Percentiles rank a stretch among this genome's conserved stretches.
Evolutionary conservation across 495 filamentous ascomycete genomes (phyloP).

Genomic region (Lasiosphaeria hispida): DNA sequence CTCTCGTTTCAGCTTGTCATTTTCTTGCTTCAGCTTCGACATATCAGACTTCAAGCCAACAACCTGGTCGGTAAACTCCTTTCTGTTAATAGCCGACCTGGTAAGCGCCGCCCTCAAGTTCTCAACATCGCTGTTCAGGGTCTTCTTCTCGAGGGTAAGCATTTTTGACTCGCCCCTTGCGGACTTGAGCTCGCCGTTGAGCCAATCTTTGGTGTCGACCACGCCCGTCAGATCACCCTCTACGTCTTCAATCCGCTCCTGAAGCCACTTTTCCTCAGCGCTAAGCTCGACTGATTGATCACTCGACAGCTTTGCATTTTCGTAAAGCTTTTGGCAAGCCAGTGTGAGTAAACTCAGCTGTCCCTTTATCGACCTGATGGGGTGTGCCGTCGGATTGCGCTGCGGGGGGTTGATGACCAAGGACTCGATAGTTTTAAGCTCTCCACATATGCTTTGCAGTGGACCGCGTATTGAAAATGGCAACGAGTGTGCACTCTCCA

Average conservation of each 20-base stretch:
- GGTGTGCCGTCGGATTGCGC: too few species aligned
- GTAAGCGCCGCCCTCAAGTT: neutral
- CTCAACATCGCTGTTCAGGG: neutral
- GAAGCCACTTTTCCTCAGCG: too few species aligned
- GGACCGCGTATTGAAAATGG: too few species aligned
- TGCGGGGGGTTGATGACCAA: too few species aligned
- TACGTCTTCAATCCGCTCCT: neutral
- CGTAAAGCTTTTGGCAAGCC: too few species aligned
- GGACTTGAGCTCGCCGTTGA: neutral
- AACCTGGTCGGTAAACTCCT: neutral
- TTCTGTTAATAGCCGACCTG: neutral
- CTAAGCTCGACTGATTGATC: too few species aligned
- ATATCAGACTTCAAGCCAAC: neutral
- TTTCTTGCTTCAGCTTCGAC: neutral
- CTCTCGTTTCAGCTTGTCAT: neutral
- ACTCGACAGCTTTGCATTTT: too few species aligned
- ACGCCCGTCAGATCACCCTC: neutral
- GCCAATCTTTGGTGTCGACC: neutral
- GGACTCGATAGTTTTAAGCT: too few species aligned
- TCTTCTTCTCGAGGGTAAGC: neutral
- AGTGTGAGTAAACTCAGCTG: too few species aligned
- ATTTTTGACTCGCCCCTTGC: neutral
- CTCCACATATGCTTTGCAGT: too few species aligned
- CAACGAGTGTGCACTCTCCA: too few species aligned
- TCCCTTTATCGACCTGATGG: too few species aligned